Evolutionary conservation across 164 flowering plant genomes (phyloP).

Genomic region (Magnolia changhungtana): DNA sequence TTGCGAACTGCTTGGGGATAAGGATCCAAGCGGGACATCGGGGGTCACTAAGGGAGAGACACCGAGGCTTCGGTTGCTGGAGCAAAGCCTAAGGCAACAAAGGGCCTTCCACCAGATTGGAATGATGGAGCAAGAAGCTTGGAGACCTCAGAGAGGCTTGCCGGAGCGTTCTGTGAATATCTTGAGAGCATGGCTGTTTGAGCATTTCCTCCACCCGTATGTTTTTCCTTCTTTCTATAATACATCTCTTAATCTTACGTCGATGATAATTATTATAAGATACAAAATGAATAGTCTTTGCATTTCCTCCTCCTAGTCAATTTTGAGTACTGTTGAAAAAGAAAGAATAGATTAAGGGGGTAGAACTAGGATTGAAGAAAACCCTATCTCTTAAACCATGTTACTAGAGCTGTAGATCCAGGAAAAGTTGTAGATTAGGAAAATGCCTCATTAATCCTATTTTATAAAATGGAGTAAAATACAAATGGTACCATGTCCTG

Average conservation of each 20-base stretch:
- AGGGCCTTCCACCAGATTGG: slow-evolving; percentile 90
- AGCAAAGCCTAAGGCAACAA: slow-evolving; percentile 89
- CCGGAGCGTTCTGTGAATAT: slow-evolving; percentile 97
- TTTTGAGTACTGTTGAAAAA: not conserved
- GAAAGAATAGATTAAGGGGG: not conserved
- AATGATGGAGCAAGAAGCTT: slow-evolving; percentile 95
- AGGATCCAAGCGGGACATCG: slow-evolving; percentile 45
- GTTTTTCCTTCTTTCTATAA: slow-evolving; percentile 22
- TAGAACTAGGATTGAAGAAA: too few relatives aligned
- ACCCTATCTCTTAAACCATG: too few relatives aligned
- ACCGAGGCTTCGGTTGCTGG: slow-evolving; percentile 75
- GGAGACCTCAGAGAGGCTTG: slow-evolving; percentile 95
- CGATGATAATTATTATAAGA: not conserved
- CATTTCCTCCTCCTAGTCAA: not conserved
- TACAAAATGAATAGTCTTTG: not conserved
- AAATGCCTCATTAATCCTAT: too few relatives aligned
- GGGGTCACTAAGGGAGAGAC: slow-evolving; percentile 95
- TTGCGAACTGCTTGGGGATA: slow-evolving; percentile 84
- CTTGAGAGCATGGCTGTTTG: slow-evolving; percentile 96
- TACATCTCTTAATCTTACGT: not conserved
- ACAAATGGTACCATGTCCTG: too few relatives aligned
- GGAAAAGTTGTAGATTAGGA: too few relatives aligned
- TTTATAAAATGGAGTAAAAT: too few relatives aligned
- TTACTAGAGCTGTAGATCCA: too few relatives aligned
- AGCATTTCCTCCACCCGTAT: slow-evolving; percentile 98